A percentile compares a stretch with the other conserved stretches of the same genome.
These are phyloP conservation scores for Beauveria scarabaeidicola DNA, from an alignment of 2,329 filamentous ascomycete genomes.

Conservation along the genomic window DNA sequence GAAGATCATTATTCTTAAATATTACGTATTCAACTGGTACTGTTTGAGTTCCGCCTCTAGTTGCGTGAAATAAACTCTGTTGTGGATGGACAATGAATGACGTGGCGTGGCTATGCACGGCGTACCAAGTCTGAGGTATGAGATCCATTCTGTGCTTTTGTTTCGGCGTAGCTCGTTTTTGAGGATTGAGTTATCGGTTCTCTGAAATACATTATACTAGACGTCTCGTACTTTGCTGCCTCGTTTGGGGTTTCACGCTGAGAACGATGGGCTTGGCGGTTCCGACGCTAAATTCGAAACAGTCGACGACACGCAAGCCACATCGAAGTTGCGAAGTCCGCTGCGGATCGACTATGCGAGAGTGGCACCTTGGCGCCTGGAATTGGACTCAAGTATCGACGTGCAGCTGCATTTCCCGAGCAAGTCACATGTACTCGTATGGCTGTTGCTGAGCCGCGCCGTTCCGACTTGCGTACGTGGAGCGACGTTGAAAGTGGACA, in stretches of 20 bases:
- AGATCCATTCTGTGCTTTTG: background rate
- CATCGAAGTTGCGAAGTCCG: slow-evolving; percentile 9
- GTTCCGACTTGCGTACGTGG: background rate
- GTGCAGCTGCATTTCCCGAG: background rate
- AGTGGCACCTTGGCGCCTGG: background rate
- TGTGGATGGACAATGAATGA: background rate
- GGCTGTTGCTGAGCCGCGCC: background rate
- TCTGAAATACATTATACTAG: background rate
- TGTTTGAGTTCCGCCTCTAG: background rate
- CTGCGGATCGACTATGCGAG: background rate
- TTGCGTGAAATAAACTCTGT: background rate
- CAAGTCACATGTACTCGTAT: background rate
- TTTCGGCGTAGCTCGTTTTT: no score
- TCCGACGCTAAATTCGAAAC: background rate
- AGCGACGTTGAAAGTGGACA: background rate
- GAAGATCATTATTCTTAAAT: background rate
- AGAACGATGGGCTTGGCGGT: background rate
- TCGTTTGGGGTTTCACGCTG: background rate
- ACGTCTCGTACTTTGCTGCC: background rate
- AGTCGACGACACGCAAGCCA: background rate
- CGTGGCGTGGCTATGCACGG: background rate
- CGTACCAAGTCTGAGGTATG: background rate
- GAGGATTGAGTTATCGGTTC: background rate
- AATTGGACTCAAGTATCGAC: background rate
- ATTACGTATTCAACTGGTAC: background rate